Percentiles rank a stretch among this genome's conserved stretches.
These are phyloP conservation scores for Talaromyces marneffei DNA, from an alignment of 2,329 filamentous ascomycete genomes.

Conservation along the genomic window DNA sequence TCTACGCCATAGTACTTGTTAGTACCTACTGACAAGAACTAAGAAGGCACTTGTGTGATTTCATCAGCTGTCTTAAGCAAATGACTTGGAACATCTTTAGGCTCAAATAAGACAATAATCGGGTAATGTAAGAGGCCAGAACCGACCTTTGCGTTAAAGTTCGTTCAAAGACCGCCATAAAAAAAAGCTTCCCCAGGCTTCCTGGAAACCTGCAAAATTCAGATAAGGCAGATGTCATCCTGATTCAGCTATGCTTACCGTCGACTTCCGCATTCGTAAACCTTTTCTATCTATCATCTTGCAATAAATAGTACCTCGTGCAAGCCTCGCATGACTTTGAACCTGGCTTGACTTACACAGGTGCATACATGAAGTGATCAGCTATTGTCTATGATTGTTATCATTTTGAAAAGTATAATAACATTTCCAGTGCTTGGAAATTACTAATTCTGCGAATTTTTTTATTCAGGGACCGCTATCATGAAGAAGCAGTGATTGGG, in stretches of 20 bases:
- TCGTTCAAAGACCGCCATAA: neutral
- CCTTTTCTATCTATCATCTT: neutral
- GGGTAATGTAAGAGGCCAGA: neutral
- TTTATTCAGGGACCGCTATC: too few species aligned
- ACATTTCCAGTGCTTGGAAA: neutral
- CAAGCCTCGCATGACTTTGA: slow-evolving; percentile 9
- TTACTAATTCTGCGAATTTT: neutral
- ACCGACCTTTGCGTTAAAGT: neutral
- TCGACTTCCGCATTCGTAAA: slow-evolving; percentile 26
- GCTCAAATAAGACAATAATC: neutral
- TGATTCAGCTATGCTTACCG: slow-evolving; percentile 16
- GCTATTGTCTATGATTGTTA: neutral
- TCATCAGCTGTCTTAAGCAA: slow-evolving; percentile 12
- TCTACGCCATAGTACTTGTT: neutral
- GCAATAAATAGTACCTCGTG: slow-evolving; percentile 7
- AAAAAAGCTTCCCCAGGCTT: neutral
- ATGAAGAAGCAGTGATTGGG: neutral
- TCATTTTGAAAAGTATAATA: neutral
- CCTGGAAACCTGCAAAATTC: slow-evolving; percentile 21
- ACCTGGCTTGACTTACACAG: neutral
- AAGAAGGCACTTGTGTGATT: neutral
- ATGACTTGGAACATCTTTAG: neutral
- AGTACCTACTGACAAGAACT: neutral
- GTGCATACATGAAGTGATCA: neutral
- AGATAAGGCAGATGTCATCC: slow-evolving; percentile 24